Evolutionary conservation across 148 eudicot species (phyloP), one percentile per base, ranked within the genome.

Genomic region (Amaranthus hypochondriacus): DNA sequence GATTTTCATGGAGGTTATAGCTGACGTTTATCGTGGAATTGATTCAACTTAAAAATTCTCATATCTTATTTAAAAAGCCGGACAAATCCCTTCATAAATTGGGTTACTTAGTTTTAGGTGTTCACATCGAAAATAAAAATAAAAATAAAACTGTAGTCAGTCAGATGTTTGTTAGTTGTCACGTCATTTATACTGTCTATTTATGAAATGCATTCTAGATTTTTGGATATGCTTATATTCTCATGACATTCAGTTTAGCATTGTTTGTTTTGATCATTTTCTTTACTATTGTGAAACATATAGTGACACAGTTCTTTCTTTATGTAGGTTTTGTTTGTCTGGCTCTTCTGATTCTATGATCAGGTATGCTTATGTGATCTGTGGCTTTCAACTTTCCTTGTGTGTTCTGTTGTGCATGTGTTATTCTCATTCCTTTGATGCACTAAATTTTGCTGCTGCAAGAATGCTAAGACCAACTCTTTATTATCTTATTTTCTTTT

Each of bases 331-430:
- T 66, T 95, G 99, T 81, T 85, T 95, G 78, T 95, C 99, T 53
- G 99, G 99, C 69, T 95, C 99, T 60, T 95, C 99, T 69, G 99
- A 95, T 85, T 92, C 93, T 69, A 92, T 95, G 97, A 94, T 94
- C 85, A 92, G 98, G 98, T 91, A 69, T 64, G 56, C 61, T 62
- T 13, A 46, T 48, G 43, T 72, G 6, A 60, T 12, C 43, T 56
- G 56, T 67, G 63, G n/a, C 54, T 54, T 58, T 54, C 50, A 9
- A 56, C 1, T 44, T 14, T 13, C 2, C 7, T 51, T 73, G 8
- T 71, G 57, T 79, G 5, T 59, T 46, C 50, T 12, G 43, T 57
- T 12, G 43, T 43, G 21, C 13, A n/a, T 48, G 5, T 50, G 4
- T 12, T 28, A 28, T 28, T 69, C 6, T 44, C 54, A 46, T 1